These are phyloP conservation scores for Rhododendron vialii DNA, from an alignment of 148 eudicot species.

Conservation along the genomic window DNA sequence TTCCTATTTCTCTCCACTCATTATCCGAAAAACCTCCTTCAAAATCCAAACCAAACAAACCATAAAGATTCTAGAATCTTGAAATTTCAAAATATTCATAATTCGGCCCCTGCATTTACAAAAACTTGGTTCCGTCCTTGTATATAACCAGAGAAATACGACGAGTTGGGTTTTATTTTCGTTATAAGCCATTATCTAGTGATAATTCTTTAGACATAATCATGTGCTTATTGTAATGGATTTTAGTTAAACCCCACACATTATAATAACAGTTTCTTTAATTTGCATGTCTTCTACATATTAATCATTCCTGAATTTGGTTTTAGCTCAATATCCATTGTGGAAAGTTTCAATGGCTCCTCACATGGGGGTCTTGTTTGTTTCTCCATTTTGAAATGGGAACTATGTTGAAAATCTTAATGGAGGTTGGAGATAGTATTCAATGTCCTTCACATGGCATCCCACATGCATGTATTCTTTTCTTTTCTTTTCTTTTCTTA, in stretches of 20 bases:
- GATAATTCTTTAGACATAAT: neutral
- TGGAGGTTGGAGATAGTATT: constrained; percentile 17
- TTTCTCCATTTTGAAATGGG: constrained; percentile 5
- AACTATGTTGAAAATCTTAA: neutral
- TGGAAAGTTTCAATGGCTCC: constrained; percentile 26
- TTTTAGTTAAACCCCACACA: neutral
- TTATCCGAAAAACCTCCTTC: too few relatives aligned
- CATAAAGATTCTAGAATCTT: too few relatives aligned
- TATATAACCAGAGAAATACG: neutral
- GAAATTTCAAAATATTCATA: too few relatives aligned
- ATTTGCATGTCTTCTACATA: neutral
- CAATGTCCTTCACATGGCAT: constrained; percentile 30
- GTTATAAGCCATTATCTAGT: neutral
- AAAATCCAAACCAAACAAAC: too few relatives aligned
- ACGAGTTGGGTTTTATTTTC: neutral
- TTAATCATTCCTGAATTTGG: constrained; percentile 7
- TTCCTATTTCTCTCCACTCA: too few relatives aligned
- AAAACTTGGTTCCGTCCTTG: too few relatives aligned
- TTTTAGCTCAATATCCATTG: constrained; percentile 20
- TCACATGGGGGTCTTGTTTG: constrained; percentile 27
- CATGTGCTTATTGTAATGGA: neutral
- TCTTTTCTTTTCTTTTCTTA: neutral
- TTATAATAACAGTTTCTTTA: neutral
- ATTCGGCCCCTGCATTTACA: too few relatives aligned
- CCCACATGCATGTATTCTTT: constrained; percentile 22